Base-by-base conservation (phyloP, 1,284 basidiomycete genomes). In the Thelephora terrestris region DNA sequence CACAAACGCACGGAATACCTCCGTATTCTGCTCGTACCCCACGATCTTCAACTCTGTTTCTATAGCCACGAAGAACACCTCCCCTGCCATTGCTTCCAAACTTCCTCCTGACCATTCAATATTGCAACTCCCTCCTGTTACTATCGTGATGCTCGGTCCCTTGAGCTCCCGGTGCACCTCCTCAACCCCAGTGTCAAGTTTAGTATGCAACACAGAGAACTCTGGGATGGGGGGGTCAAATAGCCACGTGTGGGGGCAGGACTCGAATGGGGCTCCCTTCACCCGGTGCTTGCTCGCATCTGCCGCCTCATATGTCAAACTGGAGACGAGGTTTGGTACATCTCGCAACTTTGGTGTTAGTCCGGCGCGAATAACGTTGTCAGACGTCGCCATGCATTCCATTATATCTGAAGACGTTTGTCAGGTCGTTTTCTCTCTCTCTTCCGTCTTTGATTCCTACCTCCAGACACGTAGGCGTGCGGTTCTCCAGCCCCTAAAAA, bases 361-460 rank as follows among this genome's bases (percentile, higher is more conserved):
- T 17, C 96, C 96, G 2, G 96, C 96, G 43, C 96, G 88, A 50
- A 99, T 96, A 62, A 99, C 96, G 65, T 99, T 99, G 71, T 99
- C 95, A 1, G 91, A 95, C 48, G 92, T 94, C 23, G 93, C 93
- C 93, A 96, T 97, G 70, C 91, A 94, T 63, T 97, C 93, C 63
- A 96, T 89, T 64, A 94, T 93, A 63, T 97, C 93, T 95, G 61
- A 2, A 38, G 46, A 16, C 24, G 5, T n/a, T 20, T 9, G 1
- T 37, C 5, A 45, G 21, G 12, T 21, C 14, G 1, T 1, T 4
- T 23, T 49, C 21, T 43, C 32, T 2, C 21, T 18, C 25, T 16
- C 10, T 16, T 14, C 25, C 25, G 9, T 42, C 17, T 21, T 2
- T n/a, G 24, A 56, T 32, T 12, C 71, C 43, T 54, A 91, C 92